Conservation (phyloP, 1,284 basidiomycete species). For the Ceratobasidium sp. region DNA sequence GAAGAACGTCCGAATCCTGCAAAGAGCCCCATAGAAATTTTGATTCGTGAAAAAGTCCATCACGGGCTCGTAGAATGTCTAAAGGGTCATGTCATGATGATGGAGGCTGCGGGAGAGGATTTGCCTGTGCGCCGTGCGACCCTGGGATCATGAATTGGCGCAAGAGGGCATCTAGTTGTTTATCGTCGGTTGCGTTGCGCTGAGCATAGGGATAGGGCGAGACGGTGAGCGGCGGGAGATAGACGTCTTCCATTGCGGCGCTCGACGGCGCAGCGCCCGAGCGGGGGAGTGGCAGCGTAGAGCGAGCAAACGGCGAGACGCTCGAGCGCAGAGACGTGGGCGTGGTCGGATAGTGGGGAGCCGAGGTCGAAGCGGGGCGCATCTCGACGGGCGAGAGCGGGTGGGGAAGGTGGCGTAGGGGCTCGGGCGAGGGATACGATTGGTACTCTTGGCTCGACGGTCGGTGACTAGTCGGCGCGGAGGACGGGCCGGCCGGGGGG, state of each 20-base stretch:
- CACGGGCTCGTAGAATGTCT: conserved; percentile 22
- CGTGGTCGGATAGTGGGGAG: conserved; percentile 6
- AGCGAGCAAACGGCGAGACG: conserved; percentile 27
- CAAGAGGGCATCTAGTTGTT: conserved; percentile 40
- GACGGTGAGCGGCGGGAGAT: conserved; percentile 34
- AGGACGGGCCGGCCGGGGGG: conserved; percentile 7
- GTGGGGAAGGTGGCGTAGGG: conserved; percentile 35
- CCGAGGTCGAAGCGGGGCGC: conserved; percentile 19
- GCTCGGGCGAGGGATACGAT: conserved; percentile 31
- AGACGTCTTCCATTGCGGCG: conserved; percentile 23
- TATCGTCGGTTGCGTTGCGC: conserved; percentile 40
- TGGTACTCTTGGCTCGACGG: conserved; percentile 10
- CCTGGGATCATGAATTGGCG: conserved; percentile 37
- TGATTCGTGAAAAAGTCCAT: conserved; percentile 30
- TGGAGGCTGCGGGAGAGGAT: neutral
- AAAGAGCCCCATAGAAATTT: conserved; percentile 30
- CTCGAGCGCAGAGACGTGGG: conserved; percentile 26
- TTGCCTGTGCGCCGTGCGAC: conserved; percentile 27
- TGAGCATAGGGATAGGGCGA: conserved; percentile 36
- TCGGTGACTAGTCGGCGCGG: conserved; percentile 9
- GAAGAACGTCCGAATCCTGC: conserved; percentile 42
- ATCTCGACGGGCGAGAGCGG: conserved; percentile 36
- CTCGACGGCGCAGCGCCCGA: neutral
- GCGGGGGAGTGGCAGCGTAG: conserved; percentile 5
- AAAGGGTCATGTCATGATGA: conserved; percentile 5